These are phyloP conservation scores for Suillus alpinus DNA, from an alignment of 768 basidiomycete genomes.

Conservation along the genomic window DNA sequence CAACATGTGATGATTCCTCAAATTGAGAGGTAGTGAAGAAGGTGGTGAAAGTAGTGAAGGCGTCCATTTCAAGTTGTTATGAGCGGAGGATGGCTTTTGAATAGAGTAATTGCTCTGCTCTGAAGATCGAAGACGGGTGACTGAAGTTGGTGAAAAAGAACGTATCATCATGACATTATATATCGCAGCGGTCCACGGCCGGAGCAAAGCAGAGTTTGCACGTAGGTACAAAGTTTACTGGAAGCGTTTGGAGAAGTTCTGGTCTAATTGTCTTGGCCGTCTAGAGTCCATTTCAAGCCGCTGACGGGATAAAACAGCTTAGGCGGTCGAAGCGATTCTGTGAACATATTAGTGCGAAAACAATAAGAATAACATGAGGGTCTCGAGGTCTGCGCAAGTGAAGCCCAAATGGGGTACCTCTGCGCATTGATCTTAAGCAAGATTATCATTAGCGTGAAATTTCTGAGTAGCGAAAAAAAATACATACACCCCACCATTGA, in stretches of 20 bases:
- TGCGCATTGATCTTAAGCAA: too few species aligned
- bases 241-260: not conserved
- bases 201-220: not conserved
- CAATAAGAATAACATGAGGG: not conserved
- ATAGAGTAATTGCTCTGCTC: conserved; percentile 1
- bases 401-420: too few species aligned
- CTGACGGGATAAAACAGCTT: not conserved
- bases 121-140: conserved; percentile 5
- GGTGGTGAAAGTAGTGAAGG: too few species aligned
- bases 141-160: not conserved
- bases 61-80: too few species aligned
- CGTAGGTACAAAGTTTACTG: not conserved
- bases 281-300: not conserved
- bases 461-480: too few species aligned
- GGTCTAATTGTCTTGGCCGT: not conserved
- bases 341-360: not conserved
- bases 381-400: too few species aligned
- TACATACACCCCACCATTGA: too few species aligned
- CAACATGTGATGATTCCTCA: conserved; percentile 3
- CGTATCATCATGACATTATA: not conserved
- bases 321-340: not conserved
- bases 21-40: conserved; percentile 2
- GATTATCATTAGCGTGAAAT: too few species aligned
- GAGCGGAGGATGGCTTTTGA: not conserved
- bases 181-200: not conserved